Percentiles rank a stretch among this genome's conserved stretches.
Conservation (phyloP, 1,284 basidiomycete genomes). For the Trichosporon sp. region DNA sequence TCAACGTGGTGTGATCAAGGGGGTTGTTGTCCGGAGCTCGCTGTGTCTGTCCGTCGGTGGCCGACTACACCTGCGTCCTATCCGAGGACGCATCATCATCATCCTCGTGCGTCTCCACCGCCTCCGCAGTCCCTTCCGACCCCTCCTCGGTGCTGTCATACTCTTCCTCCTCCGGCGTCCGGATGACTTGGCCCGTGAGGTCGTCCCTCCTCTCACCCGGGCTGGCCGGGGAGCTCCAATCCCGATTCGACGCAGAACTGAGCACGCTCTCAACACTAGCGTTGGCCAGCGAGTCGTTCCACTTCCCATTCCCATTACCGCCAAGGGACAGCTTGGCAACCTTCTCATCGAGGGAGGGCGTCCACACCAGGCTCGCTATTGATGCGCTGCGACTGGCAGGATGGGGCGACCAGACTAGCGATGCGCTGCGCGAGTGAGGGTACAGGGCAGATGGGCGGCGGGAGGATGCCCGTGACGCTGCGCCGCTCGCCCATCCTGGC, state of each 20-base stretch:
- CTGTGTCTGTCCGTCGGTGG: no score
- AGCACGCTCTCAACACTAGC: not conserved
- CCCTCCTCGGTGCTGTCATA: not conserved
- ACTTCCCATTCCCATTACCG: not conserved
- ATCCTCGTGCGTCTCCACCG: not conserved
- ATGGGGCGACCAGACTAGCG: not conserved
- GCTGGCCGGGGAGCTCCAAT: not conserved
- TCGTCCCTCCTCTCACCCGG: not conserved
- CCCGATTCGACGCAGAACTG: not conserved
- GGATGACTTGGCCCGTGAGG: not conserved
- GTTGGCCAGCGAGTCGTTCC: not conserved
- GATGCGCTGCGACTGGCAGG: not conserved
- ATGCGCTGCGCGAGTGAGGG: not conserved
- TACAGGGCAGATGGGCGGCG: slow-evolving; percentile 8
- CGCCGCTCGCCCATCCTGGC: slow-evolving; percentile 17
- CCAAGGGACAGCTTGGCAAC: not conserved
- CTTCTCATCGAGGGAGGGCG: not conserved
- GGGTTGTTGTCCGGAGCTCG: no score
- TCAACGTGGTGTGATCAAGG: no score
- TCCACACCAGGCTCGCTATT: not conserved
- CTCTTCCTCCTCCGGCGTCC: not conserved
- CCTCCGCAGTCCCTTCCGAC: not conserved
- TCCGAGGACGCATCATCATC: not conserved
- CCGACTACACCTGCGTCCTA: slow-evolving; percentile 2
- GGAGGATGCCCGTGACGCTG: slow-evolving; percentile 10